These are phyloP conservation scores for Arthonia radiata DNA, from an alignment of 495 filamentous ascomycete genomes.

Conservation along the genomic window DNA sequence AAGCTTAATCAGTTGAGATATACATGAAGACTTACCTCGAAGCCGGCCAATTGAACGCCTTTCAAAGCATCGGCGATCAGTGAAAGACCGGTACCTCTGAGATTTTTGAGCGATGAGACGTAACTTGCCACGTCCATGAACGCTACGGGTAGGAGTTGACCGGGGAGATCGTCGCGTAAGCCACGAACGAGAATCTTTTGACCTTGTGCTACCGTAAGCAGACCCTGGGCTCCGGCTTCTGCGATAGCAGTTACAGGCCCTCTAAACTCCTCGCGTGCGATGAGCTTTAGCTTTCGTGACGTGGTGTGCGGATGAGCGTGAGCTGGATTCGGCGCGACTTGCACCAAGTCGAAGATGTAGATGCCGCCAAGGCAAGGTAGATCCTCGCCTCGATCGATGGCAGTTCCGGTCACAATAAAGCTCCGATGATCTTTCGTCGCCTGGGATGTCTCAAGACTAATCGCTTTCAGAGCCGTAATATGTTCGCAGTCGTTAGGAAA, in stretches of 20 bases:
- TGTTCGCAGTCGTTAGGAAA: constrained; percentile 22
- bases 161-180: constrained; percentile 87
- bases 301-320: constrained; percentile 71
- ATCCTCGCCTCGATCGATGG: constrained; percentile 67
- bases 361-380: constrained; percentile 60
- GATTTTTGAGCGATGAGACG: constrained; percentile 54
- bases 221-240: constrained; percentile 72
- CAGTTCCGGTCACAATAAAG: constrained; percentile 65
- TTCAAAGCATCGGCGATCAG: constrained; percentile 74
- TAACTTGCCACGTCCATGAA: constrained; percentile 97
- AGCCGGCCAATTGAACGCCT: constrained; percentile 84
- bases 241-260: constrained; percentile 81
- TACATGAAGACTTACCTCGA: constrained; percentile 35
- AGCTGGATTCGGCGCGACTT: constrained; percentile 71
- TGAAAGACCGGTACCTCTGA: constrained; percentile 59
- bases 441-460: constrained; percentile 76
- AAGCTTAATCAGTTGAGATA: too few relatives aligned
- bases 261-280: constrained; percentile 73
- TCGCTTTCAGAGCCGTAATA: constrained; percentile 53
- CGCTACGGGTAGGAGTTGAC: constrained; percentile 69
- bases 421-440: constrained; percentile 61
- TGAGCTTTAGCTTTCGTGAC: constrained; percentile 55
- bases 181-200: constrained; percentile 95
- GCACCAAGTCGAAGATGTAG: constrained; percentile 77
- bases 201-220: constrained; percentile 75